Base-by-base conservation (phyloP, 2,329 filamentous ascomycete genomes). In the Scytalidium lignicola region DNA sequence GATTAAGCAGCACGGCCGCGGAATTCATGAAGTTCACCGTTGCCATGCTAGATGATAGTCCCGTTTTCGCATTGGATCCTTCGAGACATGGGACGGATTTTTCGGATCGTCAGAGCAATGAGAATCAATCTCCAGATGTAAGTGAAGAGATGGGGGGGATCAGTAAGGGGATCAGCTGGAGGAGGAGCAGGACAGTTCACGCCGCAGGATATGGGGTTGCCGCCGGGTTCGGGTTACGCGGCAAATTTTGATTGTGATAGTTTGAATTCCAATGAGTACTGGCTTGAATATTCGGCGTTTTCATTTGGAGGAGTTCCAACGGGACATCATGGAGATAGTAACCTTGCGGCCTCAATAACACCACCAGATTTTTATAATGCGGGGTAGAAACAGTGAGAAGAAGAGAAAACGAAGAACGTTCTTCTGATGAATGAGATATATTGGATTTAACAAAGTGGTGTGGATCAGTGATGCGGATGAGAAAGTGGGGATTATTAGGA, bases 21-120 rank as follows among this genome's bases (percentile, higher is more conserved):
- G 58, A 61, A 29, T 61, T 61, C 20, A 61, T 61, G 58, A 61
- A 61, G 37, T 61, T 59, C 28, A 61, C 58, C 0, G 58, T 59
- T 2, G 56, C 54, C 3, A 55, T 61, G 52, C 43, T 59, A n/a
- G 57, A 61, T 51, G 46, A 56, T 1, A 58, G 55, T 45, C 52
- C 53, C 2, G 56, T 61, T 1, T 60, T 61, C 40, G 32, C 32
- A 5, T 37, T 13, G 32, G 32, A 37, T 8, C 32, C 32, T 13
- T 37, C 32, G 5, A 37, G 15, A 13, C 32, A 8, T 5, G 32
- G 32, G 10, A 37, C 15, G n/a, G 32, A 37, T n/a, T 8, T 17
- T 5, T 37, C 32, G 6, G 32, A 37, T 37, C 7, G 32, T 5
- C 32, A 37, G 32, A 37, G 32, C 32, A 37, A 13, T n/a, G 12